These are phyloP conservation scores for Podaxis sp. DNA, from an alignment of 768 basidiomycete genomes.

Conservation along the genomic window DNA sequence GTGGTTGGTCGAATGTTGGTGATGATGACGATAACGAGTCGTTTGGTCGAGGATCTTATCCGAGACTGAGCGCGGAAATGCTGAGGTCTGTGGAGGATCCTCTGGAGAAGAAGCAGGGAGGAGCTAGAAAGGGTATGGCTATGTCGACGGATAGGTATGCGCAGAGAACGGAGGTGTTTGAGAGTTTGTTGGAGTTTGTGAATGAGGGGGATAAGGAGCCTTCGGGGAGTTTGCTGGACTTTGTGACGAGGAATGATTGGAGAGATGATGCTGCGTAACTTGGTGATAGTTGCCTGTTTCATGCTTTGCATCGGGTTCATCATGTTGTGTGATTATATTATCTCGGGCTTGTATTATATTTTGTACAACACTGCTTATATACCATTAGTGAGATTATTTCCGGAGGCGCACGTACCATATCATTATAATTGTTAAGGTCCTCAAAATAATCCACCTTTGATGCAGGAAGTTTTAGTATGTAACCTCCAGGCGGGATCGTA, in stretches of 20 bases:
- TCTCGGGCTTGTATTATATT: not conserved
- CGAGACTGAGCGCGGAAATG: slow-evolving; percentile 20
- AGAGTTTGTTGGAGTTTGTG: slow-evolving; percentile 63
- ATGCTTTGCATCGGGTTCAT: not conserved
- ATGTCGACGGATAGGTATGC: slow-evolving; percentile 51
- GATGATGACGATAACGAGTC: slow-evolving; percentile 21
- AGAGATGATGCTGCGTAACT: slow-evolving; percentile 12
- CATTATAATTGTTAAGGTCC: too few relatives aligned
- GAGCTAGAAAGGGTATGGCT: slow-evolving; percentile 17
- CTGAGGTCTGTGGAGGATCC: slow-evolving; percentile 31
- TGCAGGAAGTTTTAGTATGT: too few relatives aligned
- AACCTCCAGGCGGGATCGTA: too few relatives aligned
- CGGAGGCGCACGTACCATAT: too few relatives aligned
- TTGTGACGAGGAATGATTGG: slow-evolving; percentile 46
- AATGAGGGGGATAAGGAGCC: slow-evolving; percentile 68
- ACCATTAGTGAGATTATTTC: not conserved
- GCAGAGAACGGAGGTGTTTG: slow-evolving; percentile 72
- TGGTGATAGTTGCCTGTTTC: not conserved
- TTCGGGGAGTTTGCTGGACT: slow-evolving; percentile 56
- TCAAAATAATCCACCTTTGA: too few relatives aligned
- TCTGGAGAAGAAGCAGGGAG: slow-evolving; percentile 19
- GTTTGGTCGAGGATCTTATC: not conserved
- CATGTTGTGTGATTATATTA: not conserved
- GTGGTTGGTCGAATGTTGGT: slow-evolving; percentile 37
- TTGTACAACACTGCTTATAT: not conserved